A percentile compares a stretch with the other conserved stretches of the same genome.
phyloP scores from a whole-genome alignment of 768 basidiomycete genomes.

The Leccinellum rugosiceps region DNA sequence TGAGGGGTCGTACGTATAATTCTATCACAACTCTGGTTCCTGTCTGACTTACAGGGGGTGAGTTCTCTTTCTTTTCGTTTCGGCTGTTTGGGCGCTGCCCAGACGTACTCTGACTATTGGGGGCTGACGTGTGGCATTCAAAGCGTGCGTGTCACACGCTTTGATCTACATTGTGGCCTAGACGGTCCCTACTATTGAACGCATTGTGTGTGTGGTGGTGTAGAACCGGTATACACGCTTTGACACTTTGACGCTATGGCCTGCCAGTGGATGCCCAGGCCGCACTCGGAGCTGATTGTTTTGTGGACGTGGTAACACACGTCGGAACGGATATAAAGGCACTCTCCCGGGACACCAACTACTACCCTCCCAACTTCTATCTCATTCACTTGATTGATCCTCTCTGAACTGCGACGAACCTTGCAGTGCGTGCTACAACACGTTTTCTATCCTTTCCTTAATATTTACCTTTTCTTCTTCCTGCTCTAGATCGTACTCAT shows the following conservation, averaged over 20 bases:
- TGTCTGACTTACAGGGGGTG: neutral
- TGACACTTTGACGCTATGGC: too few relatives aligned
- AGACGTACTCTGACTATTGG: too few relatives aligned
- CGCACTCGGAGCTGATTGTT: neutral
- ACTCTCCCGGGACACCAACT: neutral
- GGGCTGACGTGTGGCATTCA: too few relatives aligned
- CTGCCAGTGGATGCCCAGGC: too few relatives aligned
- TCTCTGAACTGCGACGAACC: neutral
- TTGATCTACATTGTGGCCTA: neutral
- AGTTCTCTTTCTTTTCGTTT: too few relatives aligned
- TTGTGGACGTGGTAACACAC: neutral
- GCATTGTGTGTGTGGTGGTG: too few relatives aligned
- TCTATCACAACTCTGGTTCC: neutral
- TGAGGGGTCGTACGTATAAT: conserved; percentile 77
- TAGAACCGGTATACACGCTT: too few relatives aligned
- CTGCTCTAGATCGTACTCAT: neutral
- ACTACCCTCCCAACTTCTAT: neutral
- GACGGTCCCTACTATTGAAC: too few relatives aligned
- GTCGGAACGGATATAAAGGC: neutral
- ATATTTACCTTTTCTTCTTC: neutral
- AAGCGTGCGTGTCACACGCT: neutral
- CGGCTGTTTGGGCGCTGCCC: too few relatives aligned
- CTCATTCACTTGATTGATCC: too few relatives aligned
- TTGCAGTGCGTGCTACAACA: neutral
- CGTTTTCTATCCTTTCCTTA: neutral